Base-by-base conservation (phyloP, 1,284 basidiomycete genomes). In the Sanguinoderma infundibulare region DNA sequence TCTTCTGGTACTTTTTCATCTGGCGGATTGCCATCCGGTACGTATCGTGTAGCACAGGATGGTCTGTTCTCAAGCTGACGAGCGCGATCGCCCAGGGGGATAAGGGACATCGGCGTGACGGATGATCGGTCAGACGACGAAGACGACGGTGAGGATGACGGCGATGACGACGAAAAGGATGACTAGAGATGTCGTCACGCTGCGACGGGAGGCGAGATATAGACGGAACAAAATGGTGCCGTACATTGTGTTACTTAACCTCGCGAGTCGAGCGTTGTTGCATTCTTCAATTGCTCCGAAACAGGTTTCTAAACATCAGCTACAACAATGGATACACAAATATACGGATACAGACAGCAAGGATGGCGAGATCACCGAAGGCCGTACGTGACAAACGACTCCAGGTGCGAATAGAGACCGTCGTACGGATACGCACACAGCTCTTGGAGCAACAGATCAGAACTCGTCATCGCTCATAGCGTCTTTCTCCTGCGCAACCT, bases 1-100 rank as follows among this genome's bases (percentile, higher is more conserved):
- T 96, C 22, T 97, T 97, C 79, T 97, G 95, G 95, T 96, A 94
- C 74, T 87, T 82, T 75, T 79, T 94, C 49, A 94, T 96, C 71
- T 77, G 85, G 74, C 86, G 92, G 56, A 90, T 97, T 61, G 72
- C 83, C 15, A 71, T 75, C 54, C 78, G 84, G 85, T 46, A 22
- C 34, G 32, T 36, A 7, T 40, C 9, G 20, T n/a, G n/a, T n/a
- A 32, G 10, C 10, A 30, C 12, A 6, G 4, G 10, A 28, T 30
- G 15, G 26, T n/a, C n/a, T 28, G 6, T n/a, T n/a, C 8, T 2
- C 28, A 9, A 49, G 30, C 9, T 32, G 46, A 26, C n/a, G 46
- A n/a, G 26, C 24, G 30, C 9, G 0, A 5, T 26, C 17, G 42
- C 22, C 7, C 51, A 73, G 70, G 6, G 67, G 61, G n/a, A 15